Evolutionary conservation across 805 yeast genomes (phyloP).

Genomic region (Cyberlindnera nakhonratchasimensis): DNA sequence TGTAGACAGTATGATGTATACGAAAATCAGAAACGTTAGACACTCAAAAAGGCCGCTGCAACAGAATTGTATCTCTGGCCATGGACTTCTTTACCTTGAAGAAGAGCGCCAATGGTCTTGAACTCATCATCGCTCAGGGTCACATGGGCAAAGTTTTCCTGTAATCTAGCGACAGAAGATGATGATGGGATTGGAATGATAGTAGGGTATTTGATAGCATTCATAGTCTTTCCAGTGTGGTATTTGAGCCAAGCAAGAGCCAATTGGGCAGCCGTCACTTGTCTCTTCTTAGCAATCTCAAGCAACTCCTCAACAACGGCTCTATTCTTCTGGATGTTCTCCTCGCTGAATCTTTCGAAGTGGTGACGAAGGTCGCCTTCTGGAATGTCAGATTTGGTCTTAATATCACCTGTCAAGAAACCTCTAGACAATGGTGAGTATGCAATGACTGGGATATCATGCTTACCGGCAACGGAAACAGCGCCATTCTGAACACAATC

Average conservation of each 20-base stretch:
- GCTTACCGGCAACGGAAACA: constrained; percentile 52
- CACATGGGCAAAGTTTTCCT: constrained; percentile 48
- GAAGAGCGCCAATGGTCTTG: constrained; percentile 34
- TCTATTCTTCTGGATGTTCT: constrained; percentile 53
- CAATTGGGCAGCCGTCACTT: constrained; percentile 58
- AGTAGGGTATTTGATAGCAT: constrained; percentile 39
- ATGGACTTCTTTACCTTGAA: constrained; percentile 40
- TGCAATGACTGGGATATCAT: constrained; percentile 63
- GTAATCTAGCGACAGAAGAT: constrained; percentile 53
- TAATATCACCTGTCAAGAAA: constrained; percentile 61
- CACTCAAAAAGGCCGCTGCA: constrained; percentile 12
- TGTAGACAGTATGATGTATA: too few relatives aligned
- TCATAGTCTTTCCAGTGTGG: constrained; percentile 28
- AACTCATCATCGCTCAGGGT: constrained; percentile 51
- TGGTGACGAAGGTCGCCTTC: constrained; percentile 50
- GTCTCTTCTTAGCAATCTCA: constrained; percentile 42
- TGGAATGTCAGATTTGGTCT: constrained; percentile 44
- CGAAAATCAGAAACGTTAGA: background rate
- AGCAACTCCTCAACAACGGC: constrained; percentile 49
- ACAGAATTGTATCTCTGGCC: constrained; percentile 56
- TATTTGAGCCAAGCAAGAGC: constrained; percentile 65
- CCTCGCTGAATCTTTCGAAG: constrained; percentile 58
- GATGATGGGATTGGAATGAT: constrained; percentile 83
- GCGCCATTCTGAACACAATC: constrained; percentile 63
- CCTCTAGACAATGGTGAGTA: constrained; percentile 88